phyloP scores from a whole-genome alignment of 73 alveolate genomes.

The Tetrahymena thermophila region DNA sequence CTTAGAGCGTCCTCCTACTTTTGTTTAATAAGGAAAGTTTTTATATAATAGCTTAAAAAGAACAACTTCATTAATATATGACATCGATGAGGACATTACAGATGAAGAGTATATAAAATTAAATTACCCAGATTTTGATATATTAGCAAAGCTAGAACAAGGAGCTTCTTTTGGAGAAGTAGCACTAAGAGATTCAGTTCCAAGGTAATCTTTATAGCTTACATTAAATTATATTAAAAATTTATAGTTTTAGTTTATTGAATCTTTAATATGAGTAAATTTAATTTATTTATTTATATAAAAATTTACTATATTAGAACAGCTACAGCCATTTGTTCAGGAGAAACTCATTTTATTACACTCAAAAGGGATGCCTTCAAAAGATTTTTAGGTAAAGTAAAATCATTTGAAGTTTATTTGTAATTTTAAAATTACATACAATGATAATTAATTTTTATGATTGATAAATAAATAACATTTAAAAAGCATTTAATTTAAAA shows the following conservation, averaged over 20 bases:
- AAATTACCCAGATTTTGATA: background rate
- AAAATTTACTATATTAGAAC: constrained; percentile 45
- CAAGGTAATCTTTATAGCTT: background rate
- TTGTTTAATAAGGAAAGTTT: background rate
- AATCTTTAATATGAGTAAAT: too few species aligned
- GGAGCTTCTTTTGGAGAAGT: background rate
- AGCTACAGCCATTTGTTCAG: constrained; percentile 83
- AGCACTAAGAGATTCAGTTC: background rate
- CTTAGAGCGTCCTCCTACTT: background rate
- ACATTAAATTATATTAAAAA: background rate
- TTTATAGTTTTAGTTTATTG: too few species aligned
- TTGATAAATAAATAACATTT: too few species aligned
- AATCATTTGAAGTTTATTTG: too few species aligned
- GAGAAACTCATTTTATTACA: constrained; percentile 72
- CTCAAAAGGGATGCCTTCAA: constrained; percentile 61
- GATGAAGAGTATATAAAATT: background rate
- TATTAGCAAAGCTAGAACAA: background rate
- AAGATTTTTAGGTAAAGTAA: constrained; percentile 32
- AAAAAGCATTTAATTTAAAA: too few species aligned
- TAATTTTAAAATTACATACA: too few species aligned
- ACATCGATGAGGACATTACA: background rate
- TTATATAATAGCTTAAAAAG: background rate
- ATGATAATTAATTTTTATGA: too few species aligned
- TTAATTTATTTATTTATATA: too few species aligned
- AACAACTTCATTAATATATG: background rate